Evolutionary conservation across 805 yeast genomes (phyloP), one percentile per base, ranked within the genome.

Genomic region (Myxozyma melibiosi): DNA sequence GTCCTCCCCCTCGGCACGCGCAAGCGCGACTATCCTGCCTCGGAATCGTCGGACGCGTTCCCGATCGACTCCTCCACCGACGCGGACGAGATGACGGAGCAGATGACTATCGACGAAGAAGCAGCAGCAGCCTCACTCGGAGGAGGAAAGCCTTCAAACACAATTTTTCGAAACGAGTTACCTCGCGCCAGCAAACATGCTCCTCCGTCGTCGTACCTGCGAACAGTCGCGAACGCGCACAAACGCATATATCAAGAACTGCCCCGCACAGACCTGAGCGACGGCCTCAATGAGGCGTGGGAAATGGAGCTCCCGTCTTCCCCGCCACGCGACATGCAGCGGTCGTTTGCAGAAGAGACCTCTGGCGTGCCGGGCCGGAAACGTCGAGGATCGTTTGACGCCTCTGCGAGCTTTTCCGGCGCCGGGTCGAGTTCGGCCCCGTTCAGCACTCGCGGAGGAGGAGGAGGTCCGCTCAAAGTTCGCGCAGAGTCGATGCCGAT

Each of bases 1-100:
- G 40, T 35, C 30, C 24, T 45, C 40, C 40, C 50, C 5, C 18
- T 27, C 13, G 51, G 35, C n/a, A 24, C 50, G n/a, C 48, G 57
- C 7, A 61, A 60, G 40, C 62, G 65, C 46, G 65, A 61, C 46
- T 60, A 50, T 22, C 64, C 62, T 5, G 45, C 65, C 11, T 62
- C 65, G 8, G 65, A 62, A 25, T 57, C 61, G 25, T 28, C 45
- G 13, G 45, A 39, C 16, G 56, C 37, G 39, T 41, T 48, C 16
- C 35, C 46, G 8, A 24, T 38, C 25, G 60, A 51, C 53, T 31
- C 60, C 22, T 33, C 49, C 7, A 55, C 57, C 13, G 57, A 53
- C 28, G 30, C 28, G 8, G 56, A 53, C 16, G 57, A 49, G n/a
- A n/a, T 37, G 40, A 16, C 39, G 2, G 45, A 49, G 16, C 41